phyloP scores from a whole-genome alignment of 2,329 filamentous ascomycete genomes.

The Verticillium isaacii region DNA sequence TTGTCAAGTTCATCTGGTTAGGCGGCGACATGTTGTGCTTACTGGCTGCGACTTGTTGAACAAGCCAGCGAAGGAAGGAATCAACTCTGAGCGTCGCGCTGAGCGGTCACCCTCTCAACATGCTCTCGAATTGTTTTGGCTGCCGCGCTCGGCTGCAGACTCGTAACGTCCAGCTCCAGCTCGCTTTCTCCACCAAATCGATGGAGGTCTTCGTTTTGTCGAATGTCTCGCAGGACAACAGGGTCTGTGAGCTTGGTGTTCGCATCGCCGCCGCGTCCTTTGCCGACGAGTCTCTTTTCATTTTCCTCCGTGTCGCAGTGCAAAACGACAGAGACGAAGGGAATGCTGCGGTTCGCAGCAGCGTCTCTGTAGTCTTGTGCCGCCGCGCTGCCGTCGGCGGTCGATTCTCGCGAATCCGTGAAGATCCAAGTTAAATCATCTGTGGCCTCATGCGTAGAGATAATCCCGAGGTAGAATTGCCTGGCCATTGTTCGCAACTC shows the following conservation, averaged over 20 bases:
- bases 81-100: no score
- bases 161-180: constrained; percentile 19
- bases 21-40: no score
- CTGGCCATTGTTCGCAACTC: constrained; percentile 10
- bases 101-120: background rate
- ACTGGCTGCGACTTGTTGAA: no score
- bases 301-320: constrained; percentile 21
- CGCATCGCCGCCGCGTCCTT: constrained; percentile 2
- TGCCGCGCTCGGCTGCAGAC: constrained; percentile 15
- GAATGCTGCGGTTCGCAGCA: constrained; percentile 13
- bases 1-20: no score
- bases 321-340: constrained; percentile 21
- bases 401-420: constrained; percentile 16
- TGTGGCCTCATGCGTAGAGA: constrained; percentile 6
- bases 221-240: constrained; percentile 14
- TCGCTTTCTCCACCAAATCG: constrained; percentile 15
- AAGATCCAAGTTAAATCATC: constrained; percentile 17
- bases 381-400: constrained; percentile 1
- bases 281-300: constrained; percentile 10
- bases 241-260: constrained; percentile 17
- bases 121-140: constrained; percentile 13
- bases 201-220: constrained; percentile 16
- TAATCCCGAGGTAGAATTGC: constrained; percentile 3
- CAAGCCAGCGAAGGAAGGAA: no score
- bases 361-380: constrained; percentile 16